Evolutionary conservation across 495 filamentous ascomycete species (phyloP).

Genomic region (Penicillium paxilli): DNA sequence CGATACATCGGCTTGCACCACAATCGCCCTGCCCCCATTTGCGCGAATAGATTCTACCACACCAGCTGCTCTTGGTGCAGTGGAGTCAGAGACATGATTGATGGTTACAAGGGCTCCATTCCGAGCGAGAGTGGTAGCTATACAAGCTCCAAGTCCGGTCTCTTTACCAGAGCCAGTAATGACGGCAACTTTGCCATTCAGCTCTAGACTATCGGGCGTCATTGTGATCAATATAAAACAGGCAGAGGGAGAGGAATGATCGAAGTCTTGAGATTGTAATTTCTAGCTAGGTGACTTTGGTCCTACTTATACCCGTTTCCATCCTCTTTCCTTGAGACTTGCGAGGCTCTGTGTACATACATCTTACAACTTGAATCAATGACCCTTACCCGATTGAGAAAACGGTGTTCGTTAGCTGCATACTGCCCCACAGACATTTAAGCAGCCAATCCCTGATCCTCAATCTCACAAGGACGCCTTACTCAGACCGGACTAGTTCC

Average conservation of each 20-base stretch:
- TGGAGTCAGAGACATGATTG: constrained; percentile 35
- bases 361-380: neutral
- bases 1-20: constrained; percentile 38
- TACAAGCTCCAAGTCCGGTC: constrained; percentile 47
- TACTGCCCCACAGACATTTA: neutral
- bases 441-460: neutral
- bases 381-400: constrained; percentile 13
- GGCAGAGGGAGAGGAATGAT: neutral
- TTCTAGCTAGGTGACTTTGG: neutral
- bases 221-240: neutral
- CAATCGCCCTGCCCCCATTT: constrained; percentile 26
- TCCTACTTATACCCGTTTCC: neutral
- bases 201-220: constrained; percentile 24
- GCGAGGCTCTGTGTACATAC: neutral
- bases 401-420: constrained; percentile 13
- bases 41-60: constrained; percentile 16
- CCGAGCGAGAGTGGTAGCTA: constrained; percentile 38
- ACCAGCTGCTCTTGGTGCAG: constrained; percentile 27
- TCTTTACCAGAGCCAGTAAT: constrained; percentile 46
- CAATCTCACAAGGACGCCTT: neutral
- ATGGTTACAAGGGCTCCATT: constrained; percentile 37
- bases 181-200: constrained; percentile 50
- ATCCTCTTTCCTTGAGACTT: neutral
- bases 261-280: neutral
- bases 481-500: neutral